Base-by-base conservation (phyloP, 108 stramenopile genomes). In the Stephanodiscus minutulus region DNA sequence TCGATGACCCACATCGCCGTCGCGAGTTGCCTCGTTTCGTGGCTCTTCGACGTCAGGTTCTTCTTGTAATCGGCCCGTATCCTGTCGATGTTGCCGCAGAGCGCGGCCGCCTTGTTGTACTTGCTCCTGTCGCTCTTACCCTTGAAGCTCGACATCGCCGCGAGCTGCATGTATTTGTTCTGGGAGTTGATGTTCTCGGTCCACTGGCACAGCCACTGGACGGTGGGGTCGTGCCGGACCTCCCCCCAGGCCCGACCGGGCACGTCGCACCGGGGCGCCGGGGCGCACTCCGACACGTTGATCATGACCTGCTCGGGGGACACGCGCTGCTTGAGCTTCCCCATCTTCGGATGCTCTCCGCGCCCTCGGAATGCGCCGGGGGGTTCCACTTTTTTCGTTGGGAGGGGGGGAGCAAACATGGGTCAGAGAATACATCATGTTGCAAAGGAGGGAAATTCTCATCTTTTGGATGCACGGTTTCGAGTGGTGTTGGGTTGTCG, bases 1-100 rank as follows among this genome's bases (percentile, higher is more conserved):
- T 99, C 99, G 77, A 99, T 99, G 33, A 99, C 94, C 98, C 98
- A 99, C 76, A 97, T 95, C n/a, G 99, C 98, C 15, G 98, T 98
- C 5, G 97, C 99, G 46, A 98, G 83, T 82, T 99, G 97, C 37
- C 88, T 82, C 10, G 66, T 79, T 50, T 91, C 89, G 49, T 71
- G 70, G 65, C 89, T 91, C 72, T 91, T 97, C 11, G 86, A 79
- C 53, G 76, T 84, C 9, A 98, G 80, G 63, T 96, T 93, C 61
- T 84, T 86, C 82, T 90, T 91, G 85, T 98, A 98, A 54, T 96
- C 87, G 56, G 84, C 77, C 21, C 98, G 91, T 72, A 99, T 97
- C 66, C 82, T 88, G 25, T 85, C 92, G 83, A 99, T 99, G 85
- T 92, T 91, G n/a, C 92, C 90, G 83, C 97, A 98, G 7, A 99